Evolutionary conservation across 352 stramenopile species (phyloP), one percentile per base, ranked within the genome.

Genomic region (Globisporangium camurandrum): DNA sequence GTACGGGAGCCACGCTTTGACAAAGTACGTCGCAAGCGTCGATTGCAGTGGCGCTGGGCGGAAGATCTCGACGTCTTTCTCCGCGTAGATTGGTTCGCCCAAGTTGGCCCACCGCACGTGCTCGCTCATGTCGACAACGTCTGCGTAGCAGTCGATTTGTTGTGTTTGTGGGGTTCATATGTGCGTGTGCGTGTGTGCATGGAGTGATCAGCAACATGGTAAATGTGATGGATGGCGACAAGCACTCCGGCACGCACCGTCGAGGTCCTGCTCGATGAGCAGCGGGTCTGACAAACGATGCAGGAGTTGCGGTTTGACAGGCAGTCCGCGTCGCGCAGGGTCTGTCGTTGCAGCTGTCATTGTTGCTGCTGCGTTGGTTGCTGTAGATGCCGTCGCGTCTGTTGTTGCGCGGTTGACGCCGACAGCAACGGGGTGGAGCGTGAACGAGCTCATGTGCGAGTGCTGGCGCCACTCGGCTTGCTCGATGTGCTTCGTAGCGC

Each of bases 61-160:
- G 50, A 85, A 88, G 56, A 90, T 69, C 51, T 86, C 74, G 33
- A 90, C 70, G 51, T 87, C 69, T 46, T 86, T 84, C 45, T 86
- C 74, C 4, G 62, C 63, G 51, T 90, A 90, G 46, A 90, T 78
- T 2, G 69, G 70, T 11, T 86, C 75, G 17, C 73, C 70, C 16
- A 88, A 57, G 28, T 71, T 71, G 28, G 67, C 72, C 77, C 77
- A 88, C 6, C 61, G 62, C 17, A 66, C 70, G 40, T 80, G 70
- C 46, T 88, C 71, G 52, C 71, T 69, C 71, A 88, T 80, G 36
- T 85, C 72, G 24, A 85, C 56, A 5, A 68, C 74, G 54, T 88
- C 76, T 88, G 33, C n/a, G n/a, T n/a, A n/a, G n/a, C n/a, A n/a
- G n/a, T n/a, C n/a, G n/a, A n/a, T 2, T 41, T 7, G 36, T 20